Base-by-base conservation (phyloP, 139 green algal species). In the Marvania coccoides region DNA sequence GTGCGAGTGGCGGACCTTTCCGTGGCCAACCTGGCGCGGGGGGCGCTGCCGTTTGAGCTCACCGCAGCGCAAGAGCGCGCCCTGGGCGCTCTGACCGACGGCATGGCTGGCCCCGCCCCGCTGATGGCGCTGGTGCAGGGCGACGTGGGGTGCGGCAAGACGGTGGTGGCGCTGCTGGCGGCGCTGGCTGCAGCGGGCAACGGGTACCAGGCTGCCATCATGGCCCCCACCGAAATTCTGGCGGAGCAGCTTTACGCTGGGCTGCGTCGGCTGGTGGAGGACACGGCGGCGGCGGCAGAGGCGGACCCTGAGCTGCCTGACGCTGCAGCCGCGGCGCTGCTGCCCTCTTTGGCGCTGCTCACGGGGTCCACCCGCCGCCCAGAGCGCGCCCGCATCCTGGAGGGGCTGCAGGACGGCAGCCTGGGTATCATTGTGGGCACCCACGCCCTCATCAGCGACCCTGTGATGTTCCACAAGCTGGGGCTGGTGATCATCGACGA, bases 91-190 rank as follows among this genome's bases (percentile, higher is more conserved):
- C 47, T 89, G 2, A 46, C 78, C 51, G 42, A 14, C 10, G 62
- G 81, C 34, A 76, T 86, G 66, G 34, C 46, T 10, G 30, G 51
- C 6, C 57, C 70, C n/a, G 24, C 64, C 12, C 82, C 88, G 30
- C 94, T 94, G 87, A 63, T 83, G 68, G 77, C 88, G 39, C 80
- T 98, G 65, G 79, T 98, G 45, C 90, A 89, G 75, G 94, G 94
- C 5, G 94, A 99, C 64, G 94, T 99, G 15, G 94, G 94, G 5
- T 91, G 84, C 42, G 94, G 94, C 66, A 99, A 99, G 71, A 95
- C 92, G 1, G 80, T 87, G 14, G 88, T 99, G 28, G 90, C 91
- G 5, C 68, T 96, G 29, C 61, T 97, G 47, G 82, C 89, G 2
- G 74, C 90, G 73, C 60, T 95, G 54, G 82, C 79, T 5, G 81